Base-by-base conservation (phyloP, 2,329 filamentous ascomycete species). In the Ophiostoma populinum region DNA sequence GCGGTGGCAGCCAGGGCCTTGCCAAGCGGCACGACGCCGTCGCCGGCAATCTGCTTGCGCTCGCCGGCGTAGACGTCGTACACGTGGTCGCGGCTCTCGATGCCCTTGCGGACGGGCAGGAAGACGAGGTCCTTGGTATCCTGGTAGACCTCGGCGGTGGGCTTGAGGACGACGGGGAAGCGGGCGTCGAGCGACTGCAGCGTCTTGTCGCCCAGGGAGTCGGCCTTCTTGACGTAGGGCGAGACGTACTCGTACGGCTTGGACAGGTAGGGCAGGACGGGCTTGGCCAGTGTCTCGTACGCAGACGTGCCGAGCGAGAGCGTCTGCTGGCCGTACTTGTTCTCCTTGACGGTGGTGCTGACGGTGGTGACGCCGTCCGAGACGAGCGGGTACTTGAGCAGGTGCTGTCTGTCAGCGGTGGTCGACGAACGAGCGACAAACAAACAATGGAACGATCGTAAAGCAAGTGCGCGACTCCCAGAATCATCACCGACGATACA, bases 181-280 rank as follows among this genome's bases (percentile, higher is more conserved):
- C 62, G 68, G 53, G 70, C 58, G 45, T 87, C 80, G 46, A 87
- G 61, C 49, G 67, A 71, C 47, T 56, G 61, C 44, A 87, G 64
- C n/a, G 76, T 70, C 52, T 70, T 64, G 55, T 83, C 75, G 45
- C 77, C 80, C 35, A 92, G 58, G 40, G 70, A 59, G 54, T 95
- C 90, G 50, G 75, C 86, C 55, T 76, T 82, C 53, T 72, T 64
- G 45, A 92, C 69, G 57, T 94, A 94, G 1, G 87, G 86, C 35
- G 75, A 75, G 43, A 92, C 69, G 54, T 81, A 90, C 51, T 70
- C 66, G 61, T 83, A 87, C 24, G 86, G 85, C 47, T 70, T 80
- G 48, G 73, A 57, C 47, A 94, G 62, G 58, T 82, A 83, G 19
- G 81, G 80, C 37, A 87, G 59, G 43, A 93, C 59, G 15, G 85